Conservation (phyloP, 768 basidiomycete genomes). For the Asterophora lycoperdoides region DNA sequence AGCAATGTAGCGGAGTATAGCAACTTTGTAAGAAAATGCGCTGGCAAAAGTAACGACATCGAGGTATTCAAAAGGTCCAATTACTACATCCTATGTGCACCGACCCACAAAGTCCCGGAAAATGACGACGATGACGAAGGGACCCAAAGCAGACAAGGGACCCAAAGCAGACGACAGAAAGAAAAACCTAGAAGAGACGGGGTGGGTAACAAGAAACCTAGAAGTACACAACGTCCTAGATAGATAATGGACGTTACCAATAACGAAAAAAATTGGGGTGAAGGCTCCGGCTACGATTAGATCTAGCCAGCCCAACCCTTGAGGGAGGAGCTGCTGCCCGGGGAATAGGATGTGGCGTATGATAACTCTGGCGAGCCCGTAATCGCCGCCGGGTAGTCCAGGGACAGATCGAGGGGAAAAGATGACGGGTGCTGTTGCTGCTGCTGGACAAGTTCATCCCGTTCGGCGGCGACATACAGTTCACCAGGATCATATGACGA, state of each 20-base stretch:
- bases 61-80: neutral
- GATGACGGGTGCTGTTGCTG: constrained; percentile 8
- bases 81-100: neutral
- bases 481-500: constrained; percentile 17
- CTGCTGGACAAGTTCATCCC: constrained; percentile 6
- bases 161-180: neutral
- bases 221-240: neutral
- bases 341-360: constrained; percentile 22
- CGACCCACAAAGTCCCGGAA: neutral
- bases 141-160: too few relatives aligned
- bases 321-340: constrained; percentile 36
- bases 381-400: constrained; percentile 4
- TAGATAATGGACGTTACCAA: neutral
- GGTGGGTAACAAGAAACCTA: neutral
- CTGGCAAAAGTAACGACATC: neutral
- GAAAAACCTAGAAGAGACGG: neutral
- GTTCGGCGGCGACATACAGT: constrained; percentile 11
- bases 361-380: constrained; percentile 12
- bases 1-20: too few relatives aligned
- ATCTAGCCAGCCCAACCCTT: constrained; percentile 46
- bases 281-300: constrained; percentile 13
- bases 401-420: constrained; percentile 9
- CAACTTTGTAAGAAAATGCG: too few relatives aligned
- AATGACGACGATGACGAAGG: neutral
- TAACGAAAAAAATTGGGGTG: neutral